Percentiles rank a stretch among this genome's conserved stretches.
phyloP scores from a whole-genome alignment of 495 filamentous ascomycete genomes.

The Aspergillus carlsbadensis region DNA sequence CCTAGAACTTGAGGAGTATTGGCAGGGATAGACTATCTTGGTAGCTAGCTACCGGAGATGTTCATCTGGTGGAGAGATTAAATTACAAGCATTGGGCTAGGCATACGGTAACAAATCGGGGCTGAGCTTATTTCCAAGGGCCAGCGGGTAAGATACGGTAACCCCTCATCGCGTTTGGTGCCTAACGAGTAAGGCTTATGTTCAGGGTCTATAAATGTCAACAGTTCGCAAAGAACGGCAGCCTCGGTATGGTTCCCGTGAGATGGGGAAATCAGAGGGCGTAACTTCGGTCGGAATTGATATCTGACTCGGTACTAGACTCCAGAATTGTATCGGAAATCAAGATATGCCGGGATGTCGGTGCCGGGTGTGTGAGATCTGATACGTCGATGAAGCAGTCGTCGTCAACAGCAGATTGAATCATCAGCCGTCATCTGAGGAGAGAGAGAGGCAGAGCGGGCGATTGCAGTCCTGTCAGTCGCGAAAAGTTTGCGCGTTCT shows the following conservation, averaged over 20 bases:
- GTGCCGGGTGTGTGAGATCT: not conserved
- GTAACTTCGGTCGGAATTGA: no score
- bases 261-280: no score
- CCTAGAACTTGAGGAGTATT: not conserved
- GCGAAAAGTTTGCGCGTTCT: not conserved
- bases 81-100: constrained; percentile 3
- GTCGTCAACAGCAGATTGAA: not conserved
- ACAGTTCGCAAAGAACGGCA: not conserved
- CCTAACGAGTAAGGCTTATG: not conserved
- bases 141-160: constrained; percentile 3
- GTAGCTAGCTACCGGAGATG: not conserved
- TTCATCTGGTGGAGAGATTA: not conserved
- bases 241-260: no score
- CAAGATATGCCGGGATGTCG: not conserved
- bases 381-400: constrained; percentile 3
- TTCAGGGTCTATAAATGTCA: not conserved
- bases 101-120: not conserved
- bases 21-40: not conserved
- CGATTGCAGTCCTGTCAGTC: no score
- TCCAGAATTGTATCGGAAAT: no score
- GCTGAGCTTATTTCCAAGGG: not conserved
- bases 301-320: no score
- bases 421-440: not conserved
- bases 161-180: constrained; percentile 1
- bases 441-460: not conserved